Percentiles rank a stretch among this genome's conserved stretches.
phyloP scores from a whole-genome alignment of 2,329 filamentous ascomycete genomes.

The Dothiorella sarmentorum region DNA sequence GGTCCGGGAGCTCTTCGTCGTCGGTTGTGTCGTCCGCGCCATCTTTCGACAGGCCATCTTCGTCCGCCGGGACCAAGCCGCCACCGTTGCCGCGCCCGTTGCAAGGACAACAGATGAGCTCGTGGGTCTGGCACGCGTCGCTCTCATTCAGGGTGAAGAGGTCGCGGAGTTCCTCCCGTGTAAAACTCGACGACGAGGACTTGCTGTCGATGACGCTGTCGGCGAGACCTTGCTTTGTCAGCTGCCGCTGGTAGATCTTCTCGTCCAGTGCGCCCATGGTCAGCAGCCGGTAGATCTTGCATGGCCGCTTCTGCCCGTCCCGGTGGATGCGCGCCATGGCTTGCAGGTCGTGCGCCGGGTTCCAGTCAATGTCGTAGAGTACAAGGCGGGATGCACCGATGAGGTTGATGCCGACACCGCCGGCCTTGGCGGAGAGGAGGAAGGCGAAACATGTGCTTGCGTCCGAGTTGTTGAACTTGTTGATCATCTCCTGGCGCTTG shows the following conservation, averaged over 20 bases:
- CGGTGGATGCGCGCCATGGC: constrained; percentile 73
- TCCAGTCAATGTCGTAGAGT: constrained; percentile 74
- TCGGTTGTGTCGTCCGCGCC: constrained; percentile 26
- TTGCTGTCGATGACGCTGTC: constrained; percentile 70
- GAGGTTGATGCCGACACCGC: constrained; percentile 67
- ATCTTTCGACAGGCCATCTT: constrained; percentile 16
- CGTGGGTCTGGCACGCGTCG: constrained; percentile 63
- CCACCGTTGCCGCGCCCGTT: constrained; percentile 49
- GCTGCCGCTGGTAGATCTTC: constrained; percentile 71
- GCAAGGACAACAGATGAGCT: constrained; percentile 62
- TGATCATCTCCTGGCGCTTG: constrained; percentile 66
- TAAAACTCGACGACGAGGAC: constrained; percentile 58
- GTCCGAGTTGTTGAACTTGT: constrained; percentile 63
- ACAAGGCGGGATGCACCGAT: constrained; percentile 67
- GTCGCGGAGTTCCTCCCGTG: constrained; percentile 62
- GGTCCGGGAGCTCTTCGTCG: constrained; percentile 29
- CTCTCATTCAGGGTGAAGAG: constrained; percentile 63
- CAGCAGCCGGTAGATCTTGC: constrained; percentile 66
- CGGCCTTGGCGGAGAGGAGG: constrained; percentile 68
- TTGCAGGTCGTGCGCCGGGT: constrained; percentile 69
- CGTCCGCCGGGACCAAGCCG: constrained; percentile 17
- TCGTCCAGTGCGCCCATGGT: constrained; percentile 68
- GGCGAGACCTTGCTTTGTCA: constrained; percentile 67
- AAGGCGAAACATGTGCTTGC: constrained; percentile 62
- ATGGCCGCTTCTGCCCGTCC: constrained; percentile 65